Evolutionary conservation across 2,329 filamentous ascomycete genomes (phyloP).

Genomic region (Claviceps cyperi): DNA sequence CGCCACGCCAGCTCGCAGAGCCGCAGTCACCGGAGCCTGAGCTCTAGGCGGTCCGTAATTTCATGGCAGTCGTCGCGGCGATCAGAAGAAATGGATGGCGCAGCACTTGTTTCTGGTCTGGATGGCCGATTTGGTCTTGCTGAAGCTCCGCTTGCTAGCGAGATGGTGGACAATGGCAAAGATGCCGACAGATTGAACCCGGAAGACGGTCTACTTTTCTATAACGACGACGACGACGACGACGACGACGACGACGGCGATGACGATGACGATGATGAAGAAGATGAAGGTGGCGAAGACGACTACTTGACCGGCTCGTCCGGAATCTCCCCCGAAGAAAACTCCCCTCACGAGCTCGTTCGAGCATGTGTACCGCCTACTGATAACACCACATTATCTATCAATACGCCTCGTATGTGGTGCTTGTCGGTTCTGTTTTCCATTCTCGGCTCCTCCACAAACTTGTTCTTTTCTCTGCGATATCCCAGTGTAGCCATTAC

Average conservation of each 20-base stretch:
- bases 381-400: constrained; percentile 64
- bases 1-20: constrained; percentile 20
- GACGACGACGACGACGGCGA: constrained; percentile 14
- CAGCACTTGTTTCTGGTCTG: constrained; percentile 36
- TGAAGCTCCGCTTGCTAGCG: constrained; percentile 31
- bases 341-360: constrained; percentile 66
- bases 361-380: constrained; percentile 64
- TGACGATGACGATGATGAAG: constrained; percentile 16
- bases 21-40: constrained; percentile 14
- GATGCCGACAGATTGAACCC: constrained; percentile 20
- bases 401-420: constrained; percentile 85
- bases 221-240: constrained; percentile 14
- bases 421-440: constrained; percentile 65
- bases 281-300: constrained; percentile 21
- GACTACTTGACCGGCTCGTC: constrained; percentile 27
- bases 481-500: constrained; percentile 86
- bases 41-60: constrained; percentile 17
- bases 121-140: constrained; percentile 39
- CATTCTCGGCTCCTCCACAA: constrained; percentile 67
- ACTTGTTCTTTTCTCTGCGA: constrained; percentile 77
- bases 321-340: constrained; percentile 43
- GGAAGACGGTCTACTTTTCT: constrained; percentile 21
- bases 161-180: constrained; percentile 28
- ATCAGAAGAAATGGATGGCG: constrained; percentile 37
- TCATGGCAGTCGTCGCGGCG: constrained; percentile 19